Base-by-base conservation (phyloP, 1,139 yeast genomes). In the Geotrichum klebahnii region DNA sequence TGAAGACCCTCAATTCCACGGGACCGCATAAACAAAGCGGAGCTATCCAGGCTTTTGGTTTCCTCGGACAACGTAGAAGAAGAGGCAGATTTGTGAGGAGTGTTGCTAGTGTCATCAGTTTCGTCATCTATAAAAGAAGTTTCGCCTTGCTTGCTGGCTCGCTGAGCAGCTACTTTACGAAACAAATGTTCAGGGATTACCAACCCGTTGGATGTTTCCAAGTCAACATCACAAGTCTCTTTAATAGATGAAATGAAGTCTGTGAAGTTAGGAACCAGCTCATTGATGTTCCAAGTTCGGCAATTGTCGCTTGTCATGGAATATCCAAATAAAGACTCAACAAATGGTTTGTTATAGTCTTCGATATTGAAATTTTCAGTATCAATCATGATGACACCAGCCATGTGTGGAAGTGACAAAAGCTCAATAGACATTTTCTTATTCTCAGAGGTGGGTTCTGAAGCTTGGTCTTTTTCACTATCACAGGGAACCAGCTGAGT, bases 141-240 rank as follows among this genome's bases (percentile, higher is more conserved):
- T 6, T 23, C 34, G 3, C 24, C 39, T 19, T 39, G 39, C 24
- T 31, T 44, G 20, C 43, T 38, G 8, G 44, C 24, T 16, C 35
- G 47, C 50, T 58, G 61, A 32, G 71, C 72, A 19, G 71, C 68
- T 33, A 76, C 66, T 55, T 81, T 82, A 57, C 97, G 75, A 67
- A 89, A 88, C 63, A 85, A 84, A 67, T 89, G 96, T 64, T 89
- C 97, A 0, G 96, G 96, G 14, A 89, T 69, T 0, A 89, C 95
- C 70, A 69, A 75, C 61, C 78, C 86, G 55, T 61, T 77, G 53
- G 55, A 69, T 57, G 46, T 36, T 24, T 40, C 32, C 26, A 51
- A 40, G 34, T 50, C 46, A 33, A 48, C 39, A 26, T 52, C 68
- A 59, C 40, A 66, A 42, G 64, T 64, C 23, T 59, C 44, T 19